Conservation (phyloP, 2,329 filamentous ascomycete species). For the Escovopsis sp. region DNA sequence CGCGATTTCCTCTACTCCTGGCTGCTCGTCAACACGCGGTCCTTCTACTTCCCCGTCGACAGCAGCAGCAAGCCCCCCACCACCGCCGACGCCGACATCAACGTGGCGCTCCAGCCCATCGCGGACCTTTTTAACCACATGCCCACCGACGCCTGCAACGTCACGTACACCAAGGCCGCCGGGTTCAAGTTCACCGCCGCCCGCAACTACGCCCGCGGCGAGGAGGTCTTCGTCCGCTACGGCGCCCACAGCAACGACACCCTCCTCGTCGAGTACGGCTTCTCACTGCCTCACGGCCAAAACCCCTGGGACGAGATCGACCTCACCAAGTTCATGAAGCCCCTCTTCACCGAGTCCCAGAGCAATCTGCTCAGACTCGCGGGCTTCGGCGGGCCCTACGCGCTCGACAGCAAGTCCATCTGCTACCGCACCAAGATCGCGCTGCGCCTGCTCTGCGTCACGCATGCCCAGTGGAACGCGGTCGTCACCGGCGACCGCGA, state of each 20-base stretch:
- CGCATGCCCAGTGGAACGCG: conserved; percentile 24
- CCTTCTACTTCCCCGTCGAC: conserved; percentile 40
- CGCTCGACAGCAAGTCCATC: conserved; percentile 31
- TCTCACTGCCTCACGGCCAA: conserved; percentile 24
- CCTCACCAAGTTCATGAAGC: conserved; percentile 31
- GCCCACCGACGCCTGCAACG: conserved; percentile 36
- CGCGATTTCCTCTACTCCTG: conserved; percentile 38
- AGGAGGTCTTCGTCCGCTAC: conserved; percentile 55
- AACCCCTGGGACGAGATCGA: conserved; percentile 37
- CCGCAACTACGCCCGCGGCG: conserved; percentile 33
- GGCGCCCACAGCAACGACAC: conserved; percentile 57
- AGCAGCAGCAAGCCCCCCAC: conserved; percentile 25
- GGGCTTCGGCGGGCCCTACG: conserved; percentile 35
- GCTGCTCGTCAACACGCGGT: conserved; percentile 46
- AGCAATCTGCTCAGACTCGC: conserved; percentile 24
- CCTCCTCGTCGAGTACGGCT: conserved; percentile 51
- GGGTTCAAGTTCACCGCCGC: conserved; percentile 41
- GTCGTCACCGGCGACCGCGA: conserved; percentile 30
- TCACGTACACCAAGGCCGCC: conserved; percentile 31
- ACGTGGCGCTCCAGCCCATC: conserved; percentile 55
- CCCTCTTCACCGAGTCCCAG: conserved; percentile 19
- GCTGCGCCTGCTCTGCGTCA: conserved; percentile 23
- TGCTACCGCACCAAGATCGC: conserved; percentile 43
- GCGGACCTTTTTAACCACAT: conserved; percentile 56
- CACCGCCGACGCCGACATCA: conserved; percentile 44